Percentiles rank a stretch among this genome's conserved stretches.
These are phyloP conservation scores for Graphilbum ipis-grandicollis DNA, from an alignment of 2,329 filamentous ascomycete species.

Conservation along the genomic window DNA sequence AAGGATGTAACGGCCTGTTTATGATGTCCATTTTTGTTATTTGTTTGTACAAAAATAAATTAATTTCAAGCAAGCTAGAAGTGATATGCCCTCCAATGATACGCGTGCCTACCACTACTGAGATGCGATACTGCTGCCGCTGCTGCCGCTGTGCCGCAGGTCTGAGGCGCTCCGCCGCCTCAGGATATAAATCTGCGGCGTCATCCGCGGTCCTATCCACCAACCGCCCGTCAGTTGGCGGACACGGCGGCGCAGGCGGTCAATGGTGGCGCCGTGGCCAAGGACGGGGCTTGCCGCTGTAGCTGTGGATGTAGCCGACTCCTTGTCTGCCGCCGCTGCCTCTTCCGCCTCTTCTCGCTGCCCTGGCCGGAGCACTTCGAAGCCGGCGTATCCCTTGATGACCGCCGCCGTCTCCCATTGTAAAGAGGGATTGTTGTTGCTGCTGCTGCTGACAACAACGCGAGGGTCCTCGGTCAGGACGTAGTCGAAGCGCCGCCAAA, in stretches of 20 bases:
- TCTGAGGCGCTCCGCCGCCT: too few relatives aligned
- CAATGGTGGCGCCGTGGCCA: slow-evolving; percentile 26
- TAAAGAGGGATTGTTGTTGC: too few relatives aligned
- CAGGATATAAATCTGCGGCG: slow-evolving; percentile 34
- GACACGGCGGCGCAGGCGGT: slow-evolving; percentile 21
- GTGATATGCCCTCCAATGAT: too few relatives aligned
- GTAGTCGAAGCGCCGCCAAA: slow-evolving; percentile 50
- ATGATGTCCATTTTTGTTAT: too few relatives aligned
- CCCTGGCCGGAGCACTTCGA: slow-evolving; percentile 38
- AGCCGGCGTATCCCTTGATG: slow-evolving; percentile 38
- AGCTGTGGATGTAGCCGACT: too few relatives aligned
- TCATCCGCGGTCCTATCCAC: slow-evolving; percentile 48
- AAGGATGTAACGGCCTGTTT: too few relatives aligned
- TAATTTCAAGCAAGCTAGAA: too few relatives aligned
- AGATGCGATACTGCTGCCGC: too few relatives aligned
- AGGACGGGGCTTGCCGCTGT: too few relatives aligned
- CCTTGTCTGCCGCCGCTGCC: slow-evolving; percentile 9
- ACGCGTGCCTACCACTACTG: too few relatives aligned
- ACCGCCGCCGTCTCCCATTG: slow-evolving; percentile 39
- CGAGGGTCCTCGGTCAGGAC: slow-evolving; percentile 35
- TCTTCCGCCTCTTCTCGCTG: slow-evolving; percentile 9
- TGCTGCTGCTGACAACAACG: slow-evolving; percentile 21
- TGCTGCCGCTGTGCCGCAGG: too few relatives aligned
- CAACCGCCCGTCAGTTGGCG: slow-evolving; percentile 36
- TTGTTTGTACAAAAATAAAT: too few relatives aligned